Evolutionary conservation across 108 stramenopile genomes (phyloP), one percentile per base, ranked within the genome.

Genomic region (Cyclostephanos invisitatus): DNA sequence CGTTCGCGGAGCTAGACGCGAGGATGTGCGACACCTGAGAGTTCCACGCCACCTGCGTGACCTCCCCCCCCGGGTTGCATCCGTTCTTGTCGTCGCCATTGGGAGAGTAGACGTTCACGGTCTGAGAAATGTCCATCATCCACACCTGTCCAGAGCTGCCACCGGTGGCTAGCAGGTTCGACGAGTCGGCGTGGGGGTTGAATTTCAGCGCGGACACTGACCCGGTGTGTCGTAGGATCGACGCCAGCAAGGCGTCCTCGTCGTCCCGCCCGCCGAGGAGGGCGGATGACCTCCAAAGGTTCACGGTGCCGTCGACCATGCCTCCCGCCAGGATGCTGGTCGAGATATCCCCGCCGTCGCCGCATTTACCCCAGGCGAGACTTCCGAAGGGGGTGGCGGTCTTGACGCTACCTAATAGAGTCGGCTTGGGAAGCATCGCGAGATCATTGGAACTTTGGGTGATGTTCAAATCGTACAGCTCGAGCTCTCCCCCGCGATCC

Each of bases 21-120:
- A 99, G 76, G 69, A 99, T 98, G 72, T 99, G 98, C 7, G 86
- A 68, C 10, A 98, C 98, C 80, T 98, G 95, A 2, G 94, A 82
- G 62, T 99, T 99, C 98, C 98, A 99, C 0, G 96, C 85, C 15
- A 96, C 77, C 40, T 93, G 82, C 17, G 89, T 93, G n/a, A 96
- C 87, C 75, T 93, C 95, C 5, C 89, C 84, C 12, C 75, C 59
- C 71, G 92, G 95, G 80, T 84, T 59, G 37, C 49, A 56, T 38
- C 62, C 36, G 29, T 40, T 53, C 2, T 84, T 82, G 8, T 56
- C 67, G n/a, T 69, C 48, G 11, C 25, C 47, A 32, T 53, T 54
- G 68, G 75, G 62, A 1, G 75, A 65, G 24, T 64, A 70, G 21
- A 70, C 25, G 12, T 64, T 77, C 20, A 49, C 35, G 0, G 14